phyloP scores from a whole-genome alignment of 805 yeast species.

The Starmera dryadoides region DNA sequence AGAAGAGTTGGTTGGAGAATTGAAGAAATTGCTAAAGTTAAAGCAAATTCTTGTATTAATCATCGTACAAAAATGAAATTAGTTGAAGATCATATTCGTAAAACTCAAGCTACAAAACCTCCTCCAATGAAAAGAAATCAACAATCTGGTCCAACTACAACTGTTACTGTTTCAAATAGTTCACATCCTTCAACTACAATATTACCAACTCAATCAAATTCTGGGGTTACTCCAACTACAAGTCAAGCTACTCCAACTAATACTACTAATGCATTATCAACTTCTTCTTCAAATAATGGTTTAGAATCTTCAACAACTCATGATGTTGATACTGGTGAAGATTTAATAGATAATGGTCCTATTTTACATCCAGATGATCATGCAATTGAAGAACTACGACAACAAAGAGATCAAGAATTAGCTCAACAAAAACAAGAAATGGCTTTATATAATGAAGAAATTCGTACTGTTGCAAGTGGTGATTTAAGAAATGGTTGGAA shows the following conservation, averaged over 20 bases:
- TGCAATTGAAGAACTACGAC: slow-evolving; percentile 23
- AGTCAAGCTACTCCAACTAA: not conserved
- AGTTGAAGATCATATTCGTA: slow-evolving; percentile 34
- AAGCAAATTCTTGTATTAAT: slow-evolving; percentile 46
- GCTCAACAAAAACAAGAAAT: slow-evolving; percentile 24
- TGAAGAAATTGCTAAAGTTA: slow-evolving; percentile 71
- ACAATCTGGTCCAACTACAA: slow-evolving; percentile 31
- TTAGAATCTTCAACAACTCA: slow-evolving; percentile 4
- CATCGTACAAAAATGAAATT: slow-evolving; percentile 46
- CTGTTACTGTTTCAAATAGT: slow-evolving; percentile 25
- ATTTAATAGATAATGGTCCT: slow-evolving; percentile 5
- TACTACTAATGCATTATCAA: not conserved
- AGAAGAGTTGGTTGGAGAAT: slow-evolving; percentile 83
- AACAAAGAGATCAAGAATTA: slow-evolving; percentile 18
- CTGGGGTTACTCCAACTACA: slow-evolving; percentile 3
- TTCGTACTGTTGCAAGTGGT: slow-evolving; percentile 66
- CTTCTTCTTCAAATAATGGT: not conserved
- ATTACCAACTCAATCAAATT: slow-evolving; percentile 12
- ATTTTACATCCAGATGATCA: slow-evolving; percentile 24
- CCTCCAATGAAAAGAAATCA: slow-evolving; percentile 27
- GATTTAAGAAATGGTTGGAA: slow-evolving; percentile 93
- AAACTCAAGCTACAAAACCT: slow-evolving; percentile 14
- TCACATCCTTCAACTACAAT: slow-evolving; percentile 9
- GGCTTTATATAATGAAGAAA: slow-evolving; percentile 63
- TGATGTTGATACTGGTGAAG: too few relatives aligned